Base-by-base conservation (phyloP, 495 filamentous ascomycete species). In the Cairneyella variabilis region DNA sequence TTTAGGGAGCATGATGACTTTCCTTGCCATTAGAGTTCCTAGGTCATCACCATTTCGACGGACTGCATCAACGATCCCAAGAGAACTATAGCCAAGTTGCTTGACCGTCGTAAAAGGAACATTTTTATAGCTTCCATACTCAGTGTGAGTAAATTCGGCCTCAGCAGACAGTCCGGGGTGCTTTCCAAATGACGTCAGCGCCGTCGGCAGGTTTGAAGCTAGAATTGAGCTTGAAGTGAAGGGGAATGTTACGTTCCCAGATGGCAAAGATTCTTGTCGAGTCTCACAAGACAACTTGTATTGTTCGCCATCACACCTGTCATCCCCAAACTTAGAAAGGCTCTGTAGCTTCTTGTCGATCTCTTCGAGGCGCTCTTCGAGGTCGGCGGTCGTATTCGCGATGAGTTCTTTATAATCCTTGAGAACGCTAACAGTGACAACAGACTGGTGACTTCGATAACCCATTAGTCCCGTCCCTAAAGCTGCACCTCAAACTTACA, bases 321-420 rank as follows among this genome's bases (percentile, higher is more conserved):
- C n/a, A n/a, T n/a, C 32, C 49, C 30, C 48, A 47, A 48, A 54
- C 27, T 40, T 2, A 58, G 49, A 54, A 16, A 68, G 51, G 20
- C 36, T 49, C 39, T 62, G 58, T n/a, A 73, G 54, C 52, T 69
- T 75, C 21, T 52, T 43, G 48, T 73, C 62, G n/a, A 72, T 69
- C 21, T 46, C 54, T 57, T 70, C 53, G 10, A 75, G 62, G 44
- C 63, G 67, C 43, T 64, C 62, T 62, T 64, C 61, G 10, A 75
- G 69, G 20, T 73, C 71, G 12, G 60, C 44, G 20, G 67, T 75
- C 5, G 70, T 62, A 48, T 55, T 61, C 47, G 64, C 30, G 46
- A 75, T 71, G 21, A 72, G 53, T 42, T 57, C 54, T 55, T 71
- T 59, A 36, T 73, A 69, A 30, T 59, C 47, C 40, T 59, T 56